Evolutionary conservation across 805 yeast genomes (phyloP), one percentile per base, ranked within the genome.

Genomic region (Nematodospora valgi): DNA sequence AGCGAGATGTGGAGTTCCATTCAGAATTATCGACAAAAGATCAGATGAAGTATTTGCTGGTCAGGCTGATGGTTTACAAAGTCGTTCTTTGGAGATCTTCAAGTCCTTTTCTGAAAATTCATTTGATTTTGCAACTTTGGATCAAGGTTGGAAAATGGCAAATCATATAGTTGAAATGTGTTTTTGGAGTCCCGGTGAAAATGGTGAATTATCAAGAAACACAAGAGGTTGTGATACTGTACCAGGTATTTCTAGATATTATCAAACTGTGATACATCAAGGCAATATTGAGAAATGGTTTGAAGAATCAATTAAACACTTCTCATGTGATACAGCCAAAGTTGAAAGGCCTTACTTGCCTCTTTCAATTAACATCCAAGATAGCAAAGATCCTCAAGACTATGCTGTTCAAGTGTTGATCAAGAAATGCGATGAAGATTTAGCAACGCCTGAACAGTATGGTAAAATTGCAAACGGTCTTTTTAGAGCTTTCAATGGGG

Each of bases 41-140:
- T 30, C 54, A 5, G 43, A 32, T 25, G 48, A 52, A 29, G 39
- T 51, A 12, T 55, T 48, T 37, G 43, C 55, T 5, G 65, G 65
- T 5, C 59, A 56, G 36, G 65, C 65, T 2, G 65, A 59, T 43
- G 64, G 65, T 9, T 38, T 59, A 17, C 62, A 59, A 37, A 44
- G 52, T 28, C 43, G 57, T 18, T 54, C 62, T 5, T 36, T 59
- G 27, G 62, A 58, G 37, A 51, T 51, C 15, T 51, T 59, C 38
- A 47, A 56, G 23, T 36, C 39, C 3, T 36, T 36, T 27, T 30
- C 35, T 23, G 39, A 32, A 20, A 19, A 11, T 19, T 12, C 26
- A 4, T 36, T 36, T 31, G 41, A 44, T 16, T 40, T 58, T 20
- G 53, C 59, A 7, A 46, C 56, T 24, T 42, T 40, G 12, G 62